Evolutionary conservation across 768 basidiomycete genomes (phyloP), one percentile per base, ranked within the genome.

Genomic region (Exsudoporus frostii): DNA sequence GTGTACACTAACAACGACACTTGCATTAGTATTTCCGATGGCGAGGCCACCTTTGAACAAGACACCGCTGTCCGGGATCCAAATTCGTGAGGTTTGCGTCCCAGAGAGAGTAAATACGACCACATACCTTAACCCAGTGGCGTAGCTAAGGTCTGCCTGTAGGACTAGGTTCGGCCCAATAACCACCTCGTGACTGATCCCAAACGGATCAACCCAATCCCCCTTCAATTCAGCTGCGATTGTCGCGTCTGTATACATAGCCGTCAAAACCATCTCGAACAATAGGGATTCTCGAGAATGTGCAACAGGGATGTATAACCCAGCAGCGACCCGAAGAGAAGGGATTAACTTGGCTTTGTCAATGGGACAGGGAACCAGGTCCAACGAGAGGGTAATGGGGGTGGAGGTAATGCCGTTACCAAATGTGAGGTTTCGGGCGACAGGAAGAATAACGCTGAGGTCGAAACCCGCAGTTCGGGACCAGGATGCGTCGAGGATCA

Each of bases 141-240:
- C 15, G 15, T 50, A 54, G 34, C 44, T 29, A n/a, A 50, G 3
- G 14, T 45, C 37, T 5, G 46, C 53, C 29, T 53, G 53, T 13
- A 53, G 20, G n/a, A 53, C 14, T 0, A 53, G 34, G 30, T 43
- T 36, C 2, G 53, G 53, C 7, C 53, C 53, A 11, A 53, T 3
- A 24, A 38, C 20, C 4, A 53, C 46, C 10, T 53, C 34, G 17
- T 53, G 6, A 22, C 46, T 48, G 15, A 53, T 37, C 7, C 46
- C 46, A n/a, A 53, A 53, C 8, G 53, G 53, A 5, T 48, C 41
- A 4, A 48, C 41, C 53, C 53, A 53, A 10, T 53, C 32, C 3
- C 53, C 53, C 7, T 37, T 48, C 34, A 53, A 32, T 15, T 48
- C 47, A 2, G 53, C 53, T 7, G 46, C 25, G 5, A 53, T 44